phyloP scores from a whole-genome alignment of 805 yeast genomes.

The Lachancea thermotolerans region DNA sequence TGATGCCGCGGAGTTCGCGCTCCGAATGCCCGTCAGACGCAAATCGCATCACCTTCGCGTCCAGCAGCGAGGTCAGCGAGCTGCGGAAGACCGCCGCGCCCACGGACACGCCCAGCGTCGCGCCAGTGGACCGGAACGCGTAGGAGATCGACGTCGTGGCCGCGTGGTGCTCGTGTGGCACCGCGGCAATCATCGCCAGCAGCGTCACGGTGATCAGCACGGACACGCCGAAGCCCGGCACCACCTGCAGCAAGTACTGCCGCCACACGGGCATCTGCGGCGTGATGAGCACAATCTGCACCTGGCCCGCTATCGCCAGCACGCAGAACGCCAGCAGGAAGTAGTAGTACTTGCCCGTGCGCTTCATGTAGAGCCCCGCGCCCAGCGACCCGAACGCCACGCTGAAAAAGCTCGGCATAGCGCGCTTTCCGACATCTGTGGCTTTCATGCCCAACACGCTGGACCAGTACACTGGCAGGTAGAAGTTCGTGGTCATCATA shows the following conservation, averaged over 20 bases:
- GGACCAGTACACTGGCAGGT: conserved; percentile 55
- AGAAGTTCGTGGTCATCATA: conserved; percentile 41
- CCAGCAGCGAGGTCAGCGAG: conserved; percentile 31
- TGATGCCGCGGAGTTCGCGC: conserved; percentile 37
- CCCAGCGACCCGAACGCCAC: conserved; percentile 55
- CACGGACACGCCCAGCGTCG: conserved; percentile 72
- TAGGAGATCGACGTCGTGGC: conserved; percentile 85
- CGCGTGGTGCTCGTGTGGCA: conserved; percentile 64
- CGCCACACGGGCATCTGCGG: conserved; percentile 34
- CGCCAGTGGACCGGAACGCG: conserved; percentile 79
- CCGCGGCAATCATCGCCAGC: conserved; percentile 64
- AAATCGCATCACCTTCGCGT: conserved; percentile 27
- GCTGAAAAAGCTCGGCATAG: conserved; percentile 55
- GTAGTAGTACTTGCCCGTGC: conserved; percentile 52
- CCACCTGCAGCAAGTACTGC: conserved; percentile 38
- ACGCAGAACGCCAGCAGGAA: conserved; percentile 39
- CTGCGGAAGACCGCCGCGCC: conserved; percentile 58
- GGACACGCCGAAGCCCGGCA: conserved; percentile 52
- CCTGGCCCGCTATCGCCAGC: conserved; percentile 41
- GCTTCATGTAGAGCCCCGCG: conserved; percentile 58
- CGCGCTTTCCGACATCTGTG: conserved; percentile 51
- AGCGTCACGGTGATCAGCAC: conserved; percentile 59
- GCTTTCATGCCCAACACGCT: conserved; percentile 49
- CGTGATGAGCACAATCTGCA: conserved; percentile 31
- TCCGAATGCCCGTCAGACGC: conserved; percentile 34